Percentiles rank a stretch among this genome's conserved stretches.
Evolutionary conservation across 495 filamentous ascomycete genomes (phyloP).

Genomic region (Lichina pygmaea): DNA sequence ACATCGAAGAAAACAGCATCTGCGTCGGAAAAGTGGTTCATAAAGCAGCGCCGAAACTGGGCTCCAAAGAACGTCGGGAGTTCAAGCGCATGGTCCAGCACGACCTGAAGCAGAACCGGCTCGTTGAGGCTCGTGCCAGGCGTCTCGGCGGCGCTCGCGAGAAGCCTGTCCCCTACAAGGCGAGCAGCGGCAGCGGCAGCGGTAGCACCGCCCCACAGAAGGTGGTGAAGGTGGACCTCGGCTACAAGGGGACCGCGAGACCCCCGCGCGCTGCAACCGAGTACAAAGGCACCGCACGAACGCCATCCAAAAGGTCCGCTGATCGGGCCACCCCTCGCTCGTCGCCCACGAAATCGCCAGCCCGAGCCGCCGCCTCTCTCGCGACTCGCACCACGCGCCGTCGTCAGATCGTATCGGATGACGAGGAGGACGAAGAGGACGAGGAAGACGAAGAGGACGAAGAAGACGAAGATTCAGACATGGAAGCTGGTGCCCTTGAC

Average conservation of each 20-base stretch:
- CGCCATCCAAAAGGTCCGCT: background rate
- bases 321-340: too few relatives aligned
- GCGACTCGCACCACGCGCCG: slow-evolving; percentile 5
- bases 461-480: slow-evolving; percentile 30
- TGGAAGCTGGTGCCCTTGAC: slow-evolving; percentile 36
- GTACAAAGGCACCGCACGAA: slow-evolving; percentile 29
- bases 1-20: slow-evolving; percentile 15
- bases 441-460: slow-evolving; percentile 22
- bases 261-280: slow-evolving; percentile 13
- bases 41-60: slow-evolving; percentile 16
- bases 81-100: slow-evolving; percentile 2
- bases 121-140: background rate
- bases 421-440: slow-evolving; percentile 10
- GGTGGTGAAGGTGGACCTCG: slow-evolving; percentile 7
- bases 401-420: slow-evolving; percentile 10
- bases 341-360: too few relatives aligned
- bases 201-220: background rate
- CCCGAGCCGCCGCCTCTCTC: background rate
- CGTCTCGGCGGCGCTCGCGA: too few relatives aligned
- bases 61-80: slow-evolving; percentile 8
- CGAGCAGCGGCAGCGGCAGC: background rate
- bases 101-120: slow-evolving; percentile 1
- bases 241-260: slow-evolving; percentile 26
- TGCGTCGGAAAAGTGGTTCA: slow-evolving; percentile 16
- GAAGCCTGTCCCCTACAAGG: too few relatives aligned